Evolutionary conservation across 164 flowering plant genomes (phyloP).

Genomic region (Berberis thunbergii): DNA sequence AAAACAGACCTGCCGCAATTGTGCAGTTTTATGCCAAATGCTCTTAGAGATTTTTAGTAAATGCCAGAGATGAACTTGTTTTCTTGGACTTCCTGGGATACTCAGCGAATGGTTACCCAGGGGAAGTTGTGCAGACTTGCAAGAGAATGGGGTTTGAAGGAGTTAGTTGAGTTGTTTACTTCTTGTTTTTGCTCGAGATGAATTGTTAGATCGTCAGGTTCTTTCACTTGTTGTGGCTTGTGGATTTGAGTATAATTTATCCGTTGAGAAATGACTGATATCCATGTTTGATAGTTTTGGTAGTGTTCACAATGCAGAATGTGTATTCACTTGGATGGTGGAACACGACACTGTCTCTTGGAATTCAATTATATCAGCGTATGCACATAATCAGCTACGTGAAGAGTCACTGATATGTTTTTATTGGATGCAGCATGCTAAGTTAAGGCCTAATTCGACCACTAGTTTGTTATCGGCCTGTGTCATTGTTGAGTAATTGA

Average conservation of each 20-base stretch:
- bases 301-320: conserved; percentile 29
- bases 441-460: conserved; percentile 35
- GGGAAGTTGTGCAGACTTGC: too few species aligned
- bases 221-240: conserved; percentile 48
- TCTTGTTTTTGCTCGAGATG: too few species aligned
- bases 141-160: too few species aligned
- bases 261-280: conserved; percentile 62
- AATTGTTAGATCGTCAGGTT: conserved; percentile 48
- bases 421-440: conserved; percentile 38
- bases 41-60: too few species aligned
- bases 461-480: conserved; percentile 48
- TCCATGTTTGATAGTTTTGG: conserved; percentile 60
- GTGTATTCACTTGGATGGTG: conserved; percentile 44
- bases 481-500: conserved; percentile 34
- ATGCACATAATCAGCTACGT: conserved; percentile 36
- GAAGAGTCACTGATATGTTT: conserved; percentile 43
- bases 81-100: too few species aligned
- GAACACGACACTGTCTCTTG: conserved; percentile 71
- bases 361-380: conserved; percentile 68
- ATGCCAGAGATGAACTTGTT: too few species aligned
- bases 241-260: conserved; percentile 41
- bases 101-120: too few species aligned
- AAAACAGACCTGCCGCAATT: too few species aligned
- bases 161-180: too few species aligned
- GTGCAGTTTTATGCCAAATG: too few species aligned